A percentile compares a stretch with the other conserved stretches of the same genome.
phyloP scores from a whole-genome alignment of 1,284 basidiomycete genomes.

The Tremellales sp. region DNA sequence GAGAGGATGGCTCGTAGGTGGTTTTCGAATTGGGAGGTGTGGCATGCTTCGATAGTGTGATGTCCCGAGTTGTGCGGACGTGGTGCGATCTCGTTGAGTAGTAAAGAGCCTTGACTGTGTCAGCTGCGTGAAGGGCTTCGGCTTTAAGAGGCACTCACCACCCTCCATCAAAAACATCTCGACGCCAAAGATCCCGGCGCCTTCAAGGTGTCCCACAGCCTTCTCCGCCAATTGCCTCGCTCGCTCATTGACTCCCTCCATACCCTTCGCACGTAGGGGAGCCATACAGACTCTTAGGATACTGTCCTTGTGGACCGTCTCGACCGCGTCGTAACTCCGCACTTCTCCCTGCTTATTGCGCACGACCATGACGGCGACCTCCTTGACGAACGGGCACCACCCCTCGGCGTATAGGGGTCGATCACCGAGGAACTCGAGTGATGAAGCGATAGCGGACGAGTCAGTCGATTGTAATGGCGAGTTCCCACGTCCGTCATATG shows the following conservation, averaged over 20 bases:
- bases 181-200: conserved; percentile 95
- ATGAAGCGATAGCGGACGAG: conserved; percentile 56
- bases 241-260: conserved; percentile 56
- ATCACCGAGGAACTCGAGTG: conserved; percentile 62
- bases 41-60: conserved; percentile 98
- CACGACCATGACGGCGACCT: conserved; percentile 98
- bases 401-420: conserved; percentile 83
- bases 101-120: conserved; percentile 63
- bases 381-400: conserved; percentile 84
- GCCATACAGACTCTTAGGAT: conserved; percentile 88
- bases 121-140: conserved; percentile 3
- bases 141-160: conserved; percentile 54
- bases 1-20: conserved; percentile 94
- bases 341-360: conserved; percentile 71
- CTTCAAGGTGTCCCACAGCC: conserved; percentile 74
- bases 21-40: conserved; percentile 96
- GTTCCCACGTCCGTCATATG: conserved; percentile 96
- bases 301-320: conserved; percentile 92
- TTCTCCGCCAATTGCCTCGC: conserved; percentile 75
- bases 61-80: conserved; percentile 98
- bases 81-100: conserved; percentile 98
- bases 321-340: conserved; percentile 82
- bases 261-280: conserved; percentile 59
- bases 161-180: conserved; percentile 93
- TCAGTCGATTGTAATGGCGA: conserved; percentile 62